A percentile compares a stretch with the other conserved stretches of the same genome.
Conservation (phyloP, 140 eudicot genomes). For the Flaveria floridana region DNA sequence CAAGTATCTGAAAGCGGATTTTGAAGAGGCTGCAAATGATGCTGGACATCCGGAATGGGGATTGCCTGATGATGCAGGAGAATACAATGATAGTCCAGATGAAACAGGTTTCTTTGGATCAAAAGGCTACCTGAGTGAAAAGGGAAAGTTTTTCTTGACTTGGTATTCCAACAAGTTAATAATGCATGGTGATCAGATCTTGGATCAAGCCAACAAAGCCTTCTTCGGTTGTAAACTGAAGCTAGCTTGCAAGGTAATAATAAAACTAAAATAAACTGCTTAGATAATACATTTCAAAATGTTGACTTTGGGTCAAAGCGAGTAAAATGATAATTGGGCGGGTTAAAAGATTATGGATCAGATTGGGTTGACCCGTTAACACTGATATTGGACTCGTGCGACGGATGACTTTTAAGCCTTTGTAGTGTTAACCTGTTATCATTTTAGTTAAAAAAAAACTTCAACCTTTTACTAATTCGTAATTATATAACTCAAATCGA, state of each 20-base stretch:
- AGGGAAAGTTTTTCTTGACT: constrained; percentile 73
- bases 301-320: background rate
- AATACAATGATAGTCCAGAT: constrained; percentile 64
- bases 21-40: constrained; percentile 47
- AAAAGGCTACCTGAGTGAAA: constrained; percentile 59
- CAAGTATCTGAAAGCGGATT: constrained; percentile 60
- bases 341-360: background rate
- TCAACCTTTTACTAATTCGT: background rate
- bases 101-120: constrained; percentile 63
- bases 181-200: constrained; percentile 77
- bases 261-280: background rate
- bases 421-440: background rate
- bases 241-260: constrained; percentile 68
- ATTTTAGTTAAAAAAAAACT: background rate
- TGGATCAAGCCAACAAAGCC: constrained; percentile 86
- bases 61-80: constrained; percentile 74
- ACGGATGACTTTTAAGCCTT: background rate
- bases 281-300: background rate
- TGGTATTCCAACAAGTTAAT: constrained; percentile 88
- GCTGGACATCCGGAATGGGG: constrained; percentile 82
- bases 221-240: constrained; percentile 68
- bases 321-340: background rate
- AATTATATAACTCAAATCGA: background rate
- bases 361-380: constrained; percentile 2
- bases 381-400: background rate